These are phyloP conservation scores for Debaryomyces maramus DNA, from an alignment of 805 yeast species.

Conservation along the genomic window DNA sequence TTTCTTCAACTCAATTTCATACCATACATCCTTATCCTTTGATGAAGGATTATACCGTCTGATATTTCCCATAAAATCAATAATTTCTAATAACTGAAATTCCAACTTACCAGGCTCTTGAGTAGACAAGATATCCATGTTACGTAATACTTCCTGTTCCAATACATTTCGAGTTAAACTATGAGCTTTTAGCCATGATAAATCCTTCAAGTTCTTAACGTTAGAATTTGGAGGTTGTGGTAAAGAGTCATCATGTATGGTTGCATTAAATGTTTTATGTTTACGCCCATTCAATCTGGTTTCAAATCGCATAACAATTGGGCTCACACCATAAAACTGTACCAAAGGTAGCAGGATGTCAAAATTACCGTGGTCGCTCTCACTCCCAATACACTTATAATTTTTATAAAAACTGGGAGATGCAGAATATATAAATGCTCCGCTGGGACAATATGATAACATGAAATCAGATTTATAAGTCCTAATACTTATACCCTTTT, in stretches of 20 bases:
- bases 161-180: conserved; percentile 30
- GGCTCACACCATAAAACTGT: conserved; percentile 73
- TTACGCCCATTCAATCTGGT: conserved; percentile 26
- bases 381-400: conserved; percentile 57
- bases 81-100: conserved; percentile 34
- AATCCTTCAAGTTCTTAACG: conserved; percentile 35
- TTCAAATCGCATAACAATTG: conserved; percentile 38
- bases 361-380: conserved; percentile 48
- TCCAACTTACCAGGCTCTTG: conserved; percentile 25
- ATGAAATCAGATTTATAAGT: conserved; percentile 60
- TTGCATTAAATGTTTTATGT: conserved; percentile 22
- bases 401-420: conserved; percentile 17
- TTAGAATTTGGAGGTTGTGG: conserved; percentile 8
- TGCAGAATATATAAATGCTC: conserved; percentile 46
- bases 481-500: conserved; percentile 58
- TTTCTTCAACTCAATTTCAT: conserved; percentile 24
- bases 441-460: conserved; percentile 78
- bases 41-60: conserved; percentile 38
- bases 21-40: conserved; percentile 35
- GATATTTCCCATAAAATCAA: conserved; percentile 34
- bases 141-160: conserved; percentile 35
- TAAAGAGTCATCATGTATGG: conserved; percentile 13
- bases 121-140: conserved; percentile 21
- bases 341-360: conserved; percentile 45
- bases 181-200: conserved; percentile 20